Base-by-base conservation (phyloP, 495 filamentous ascomycete species). In the Xylaria scruposa region DNA sequence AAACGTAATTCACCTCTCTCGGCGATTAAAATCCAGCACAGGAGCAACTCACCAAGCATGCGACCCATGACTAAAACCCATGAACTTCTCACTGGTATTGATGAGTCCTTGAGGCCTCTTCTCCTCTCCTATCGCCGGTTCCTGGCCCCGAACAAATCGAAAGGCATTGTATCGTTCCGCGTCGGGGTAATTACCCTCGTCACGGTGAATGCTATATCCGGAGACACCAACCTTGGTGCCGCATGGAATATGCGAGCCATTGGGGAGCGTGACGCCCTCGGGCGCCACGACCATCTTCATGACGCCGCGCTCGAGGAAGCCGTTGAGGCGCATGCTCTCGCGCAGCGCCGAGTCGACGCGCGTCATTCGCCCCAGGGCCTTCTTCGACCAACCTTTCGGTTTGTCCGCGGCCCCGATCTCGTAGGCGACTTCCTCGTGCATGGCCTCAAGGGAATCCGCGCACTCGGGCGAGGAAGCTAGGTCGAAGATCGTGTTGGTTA, bases 301-400 rank as follows among this genome's bases (percentile, higher is more conserved):
- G 42, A 83, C 67, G 9, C 82, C 83, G 19, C 80, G 77, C 42
- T 77, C 79, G 36, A 81, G 75, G 67, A 86, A 81, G 8, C 79
- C 80, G 56, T 78, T 76, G 6, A 84, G 63, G 12, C 84, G 79
- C 73, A 86, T 76, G 59, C 79, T 83, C 70, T 86, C 84, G 38
- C 80, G 77, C 10, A 85, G 72, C 31, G 77, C 78, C 47, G 75
- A 78, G 72, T 86, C 84, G 17, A 81, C 68, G 21, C 58, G 75
- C 40, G 73, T 49, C 74, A 85, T 79, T 12, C 77, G 74, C n/a
- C 76, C 68, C 10, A 85, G 75, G 9, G 71, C 74, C n/a, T 76
- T 71, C 67, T 83, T 83, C n/a, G 65, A 56, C 65, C 65, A 67
- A n/a, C 10, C 31, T n/a, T 59, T 59, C 6, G 21, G 17, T 13